Conservation (phyloP, 352 stramenopile species). For the Globisporangium paddicum region DNA sequence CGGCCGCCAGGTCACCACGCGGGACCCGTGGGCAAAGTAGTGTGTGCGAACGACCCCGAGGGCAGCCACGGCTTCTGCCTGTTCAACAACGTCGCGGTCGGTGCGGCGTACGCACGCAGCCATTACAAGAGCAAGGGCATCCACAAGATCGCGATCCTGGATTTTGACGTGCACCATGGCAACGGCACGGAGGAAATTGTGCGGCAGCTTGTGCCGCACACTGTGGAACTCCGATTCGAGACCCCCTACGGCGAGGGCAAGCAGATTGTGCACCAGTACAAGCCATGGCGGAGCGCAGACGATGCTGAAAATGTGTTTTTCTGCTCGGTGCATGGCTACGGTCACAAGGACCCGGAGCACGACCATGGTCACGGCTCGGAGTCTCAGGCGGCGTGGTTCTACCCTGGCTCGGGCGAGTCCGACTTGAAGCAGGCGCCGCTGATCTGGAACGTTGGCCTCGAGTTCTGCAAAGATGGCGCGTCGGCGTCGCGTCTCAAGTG, state of each 20-base stretch:
- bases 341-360: conserved; percentile 61
- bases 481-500: conserved; percentile 66
- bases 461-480: conserved; percentile 42
- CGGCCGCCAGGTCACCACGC: conserved; percentile 97
- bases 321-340: conserved; percentile 85
- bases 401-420: conserved; percentile 64
- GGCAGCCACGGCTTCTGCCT: conserved; percentile 94
- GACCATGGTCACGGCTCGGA: conserved; percentile 25
- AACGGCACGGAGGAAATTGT: conserved; percentile 98
- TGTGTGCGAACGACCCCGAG: conserved; percentile 89
- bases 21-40: conserved; percentile 92
- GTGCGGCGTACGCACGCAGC: conserved; percentile 92
- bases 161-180: conserved; percentile 99
- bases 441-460: conserved; percentile 67
- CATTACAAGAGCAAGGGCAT: conserved; percentile 91
- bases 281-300: conserved; percentile 94
- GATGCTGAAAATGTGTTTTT: conserved; percentile 97
- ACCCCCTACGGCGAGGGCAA: conserved; percentile 90
- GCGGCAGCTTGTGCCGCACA: conserved; percentile 86
- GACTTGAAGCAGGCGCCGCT: conserved; percentile 29
- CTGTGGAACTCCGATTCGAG: conserved; percentile 73
- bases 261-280: conserved; percentile 86
- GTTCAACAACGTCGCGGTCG: conserved; percentile 98
- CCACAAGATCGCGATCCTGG: conserved; percentile 93
- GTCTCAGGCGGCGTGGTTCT: conserved; percentile 60